A percentile compares a stretch with the other conserved stretches of the same genome.
These are phyloP conservation scores for Aspergillus sclerotioniger DNA, from an alignment of 495 filamentous ascomycete species.

Conservation along the genomic window DNA sequence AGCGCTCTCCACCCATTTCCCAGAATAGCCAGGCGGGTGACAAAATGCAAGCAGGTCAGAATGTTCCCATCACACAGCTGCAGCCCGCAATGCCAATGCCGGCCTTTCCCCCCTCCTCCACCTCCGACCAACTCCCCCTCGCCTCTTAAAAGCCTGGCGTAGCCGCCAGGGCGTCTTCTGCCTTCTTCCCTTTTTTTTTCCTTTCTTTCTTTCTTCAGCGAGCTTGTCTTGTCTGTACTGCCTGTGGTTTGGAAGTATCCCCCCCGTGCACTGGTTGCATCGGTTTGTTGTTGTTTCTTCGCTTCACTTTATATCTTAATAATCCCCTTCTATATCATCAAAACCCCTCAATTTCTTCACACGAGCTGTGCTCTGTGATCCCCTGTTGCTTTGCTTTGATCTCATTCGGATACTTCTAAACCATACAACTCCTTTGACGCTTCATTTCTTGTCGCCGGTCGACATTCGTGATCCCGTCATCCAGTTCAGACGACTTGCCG, in stretches of 20 bases:
- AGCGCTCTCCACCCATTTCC: background rate
- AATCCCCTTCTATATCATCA: conserved; percentile 27
- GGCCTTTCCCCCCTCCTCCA: conserved; percentile 6
- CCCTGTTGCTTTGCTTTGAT: conserved; percentile 22
- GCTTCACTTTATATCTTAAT: conserved; percentile 31
- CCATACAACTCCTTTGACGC: conserved; percentile 28
- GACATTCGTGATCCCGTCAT: conserved; percentile 38
- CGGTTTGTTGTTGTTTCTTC: conserved; percentile 49
- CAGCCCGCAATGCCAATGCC: background rate
- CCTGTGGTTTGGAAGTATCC: conserved; percentile 47
- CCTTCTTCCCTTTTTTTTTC: conserved; percentile 48
- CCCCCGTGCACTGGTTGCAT: conserved; percentile 47
- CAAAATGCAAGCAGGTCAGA: background rate
- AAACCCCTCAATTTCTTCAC: conserved; percentile 16
- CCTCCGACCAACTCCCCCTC: conserved; percentile 14
- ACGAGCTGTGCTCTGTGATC: conserved; percentile 49
- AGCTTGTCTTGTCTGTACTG: conserved; percentile 67
- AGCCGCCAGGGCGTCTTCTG: conserved; percentile 40
- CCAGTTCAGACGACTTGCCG: conserved; percentile 38
- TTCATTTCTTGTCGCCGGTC: conserved; percentile 50
- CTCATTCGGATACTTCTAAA: conserved; percentile 36
- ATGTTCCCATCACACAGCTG: background rate
- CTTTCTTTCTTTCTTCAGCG: conserved; percentile 67
- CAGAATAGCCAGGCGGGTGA: background rate
- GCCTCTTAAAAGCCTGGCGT: conserved; percentile 29